These are phyloP conservation scores for Graphiopsis chlorocephala DNA, from an alignment of 2,329 filamentous ascomycete species.

Conservation along the genomic window DNA sequence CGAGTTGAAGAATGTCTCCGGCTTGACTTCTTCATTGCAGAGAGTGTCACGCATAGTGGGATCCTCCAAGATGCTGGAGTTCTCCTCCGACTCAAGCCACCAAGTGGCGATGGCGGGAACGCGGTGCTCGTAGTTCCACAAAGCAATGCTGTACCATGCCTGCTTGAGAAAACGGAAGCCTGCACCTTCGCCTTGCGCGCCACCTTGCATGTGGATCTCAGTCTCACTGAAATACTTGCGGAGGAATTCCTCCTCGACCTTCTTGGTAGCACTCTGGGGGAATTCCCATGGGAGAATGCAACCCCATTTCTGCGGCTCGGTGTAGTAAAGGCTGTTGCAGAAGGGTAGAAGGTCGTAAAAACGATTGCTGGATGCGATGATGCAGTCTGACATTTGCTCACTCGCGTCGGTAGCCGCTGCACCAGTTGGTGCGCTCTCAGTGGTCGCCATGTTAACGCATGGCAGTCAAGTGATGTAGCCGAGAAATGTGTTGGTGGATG, in stretches of 20 bases:
- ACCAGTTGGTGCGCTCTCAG: not conserved
- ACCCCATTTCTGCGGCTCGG: slow-evolving; percentile 27
- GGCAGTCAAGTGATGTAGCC: not conserved
- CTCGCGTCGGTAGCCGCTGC: not conserved
- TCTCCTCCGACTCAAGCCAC: slow-evolving; percentile 24
- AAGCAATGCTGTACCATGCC: slow-evolving; percentile 31
- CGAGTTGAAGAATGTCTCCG: slow-evolving; percentile 26
- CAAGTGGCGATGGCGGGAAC: slow-evolving; percentile 25
- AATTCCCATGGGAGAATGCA: slow-evolving; percentile 34
- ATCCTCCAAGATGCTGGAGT: slow-evolving; percentile 24
- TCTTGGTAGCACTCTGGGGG: slow-evolving; percentile 27
- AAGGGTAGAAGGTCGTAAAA: slow-evolving; percentile 32
- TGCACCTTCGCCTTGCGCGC: slow-evolving; percentile 20
- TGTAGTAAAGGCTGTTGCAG: slow-evolving; percentile 26
- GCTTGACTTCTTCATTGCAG: slow-evolving; percentile 20
- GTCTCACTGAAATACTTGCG: slow-evolving; percentile 26
- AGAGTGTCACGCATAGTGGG: slow-evolving; percentile 22
- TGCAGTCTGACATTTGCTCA: slow-evolving; percentile 4
- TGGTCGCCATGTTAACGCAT: slow-evolving; percentile 19
- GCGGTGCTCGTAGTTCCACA: slow-evolving; percentile 30
- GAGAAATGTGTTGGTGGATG: not conserved
- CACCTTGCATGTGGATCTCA: slow-evolving; percentile 31
- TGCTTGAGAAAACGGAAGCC: slow-evolving; percentile 36
- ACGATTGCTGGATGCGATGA: slow-evolving; percentile 33
- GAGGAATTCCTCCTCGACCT: slow-evolving; percentile 33